These are phyloP conservation scores for Symbiodinium natans DNA, from an alignment of 73 alveolate genomes.

Conservation along the genomic window DNA sequence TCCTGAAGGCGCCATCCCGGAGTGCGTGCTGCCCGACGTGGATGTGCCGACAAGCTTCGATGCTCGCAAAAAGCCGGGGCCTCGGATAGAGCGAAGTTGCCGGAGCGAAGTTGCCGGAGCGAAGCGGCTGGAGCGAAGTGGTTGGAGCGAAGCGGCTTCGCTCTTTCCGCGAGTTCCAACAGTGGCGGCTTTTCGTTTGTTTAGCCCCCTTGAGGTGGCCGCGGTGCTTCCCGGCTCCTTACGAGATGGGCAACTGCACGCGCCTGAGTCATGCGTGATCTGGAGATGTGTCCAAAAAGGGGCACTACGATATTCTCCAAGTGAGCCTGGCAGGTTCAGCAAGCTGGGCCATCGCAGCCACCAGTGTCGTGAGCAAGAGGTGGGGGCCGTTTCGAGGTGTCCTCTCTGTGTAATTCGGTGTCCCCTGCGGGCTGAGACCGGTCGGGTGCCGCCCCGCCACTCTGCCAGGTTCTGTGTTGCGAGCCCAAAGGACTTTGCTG, in stretches of 20 bases:
- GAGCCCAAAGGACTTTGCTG: not conserved
- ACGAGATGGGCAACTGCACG: constrained; percentile 5
- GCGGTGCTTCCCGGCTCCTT: not conserved
- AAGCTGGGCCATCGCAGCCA: constrained; percentile 75
- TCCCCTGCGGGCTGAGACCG: not conserved
- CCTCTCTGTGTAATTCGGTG: not conserved
- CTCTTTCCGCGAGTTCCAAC: no score
- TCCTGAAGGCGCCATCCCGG: constrained; percentile 41
- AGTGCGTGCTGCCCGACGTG: constrained; percentile 68
- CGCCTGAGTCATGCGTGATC: no score
- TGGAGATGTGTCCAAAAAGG: no score
- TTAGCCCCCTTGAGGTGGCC: not conserved
- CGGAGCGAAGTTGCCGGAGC: no score
- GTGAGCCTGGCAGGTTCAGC: constrained; percentile 73
- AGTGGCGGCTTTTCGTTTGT: not conserved
- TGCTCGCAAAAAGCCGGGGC: constrained; percentile 26
- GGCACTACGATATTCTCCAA: no score
- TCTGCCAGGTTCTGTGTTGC: constrained; percentile 33
- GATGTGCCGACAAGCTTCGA: constrained; percentile 14
- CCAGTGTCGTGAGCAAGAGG: constrained; percentile 41
- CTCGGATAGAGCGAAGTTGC: not conserved
- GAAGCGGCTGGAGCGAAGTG: no score
- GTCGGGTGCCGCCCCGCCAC: not conserved
- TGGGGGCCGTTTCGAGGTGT: not conserved
- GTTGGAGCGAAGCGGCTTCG: no score